Percentiles rank a stretch among this genome's conserved stretches.
phyloP scores from a whole-genome alignment of 2,329 filamentous ascomycete species.

The Monilinia vaccinii-corymbosi region DNA sequence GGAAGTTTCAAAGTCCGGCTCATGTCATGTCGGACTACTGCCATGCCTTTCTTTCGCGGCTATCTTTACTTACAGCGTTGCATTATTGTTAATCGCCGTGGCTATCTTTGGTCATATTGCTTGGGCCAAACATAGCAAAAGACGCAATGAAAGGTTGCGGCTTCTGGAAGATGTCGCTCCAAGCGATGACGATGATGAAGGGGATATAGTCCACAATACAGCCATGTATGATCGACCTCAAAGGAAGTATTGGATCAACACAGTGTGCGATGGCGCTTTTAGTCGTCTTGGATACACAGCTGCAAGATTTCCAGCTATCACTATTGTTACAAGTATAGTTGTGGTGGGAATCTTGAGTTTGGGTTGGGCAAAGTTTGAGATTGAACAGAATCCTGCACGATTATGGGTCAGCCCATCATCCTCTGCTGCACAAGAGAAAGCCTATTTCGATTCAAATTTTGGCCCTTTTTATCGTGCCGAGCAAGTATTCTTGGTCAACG shows the following conservation, averaged over 20 bases:
- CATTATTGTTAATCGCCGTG: constrained; percentile 58
- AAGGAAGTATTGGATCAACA: constrained; percentile 75
- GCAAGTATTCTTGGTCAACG: constrained; percentile 89
- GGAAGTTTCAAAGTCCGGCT: constrained; percentile 56
- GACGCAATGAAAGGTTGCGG: constrained; percentile 73
- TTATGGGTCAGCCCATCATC: constrained; percentile 97
- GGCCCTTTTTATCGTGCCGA: constrained; percentile 93
- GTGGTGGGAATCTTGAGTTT: constrained; percentile 71
- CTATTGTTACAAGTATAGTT: constrained; percentile 67
- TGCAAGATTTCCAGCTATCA: constrained; percentile 75
- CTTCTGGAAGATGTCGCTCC: constrained; percentile 75
- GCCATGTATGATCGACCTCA: constrained; percentile 73
- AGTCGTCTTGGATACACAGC: constrained; percentile 70
- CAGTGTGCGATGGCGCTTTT: constrained; percentile 71
- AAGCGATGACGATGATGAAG: constrained; percentile 92
- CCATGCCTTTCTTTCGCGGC: constrained; percentile 91
- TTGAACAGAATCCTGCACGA: constrained; percentile 83
- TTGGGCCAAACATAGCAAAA: constrained; percentile 63
- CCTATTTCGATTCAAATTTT: constrained; percentile 87
- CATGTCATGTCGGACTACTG: constrained; percentile 77
- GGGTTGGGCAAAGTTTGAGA: constrained; percentile 80
- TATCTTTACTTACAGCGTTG: constrained; percentile 72
- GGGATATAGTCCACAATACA: constrained; percentile 67
- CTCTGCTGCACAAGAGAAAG: constrained; percentile 82
- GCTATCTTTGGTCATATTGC: constrained; percentile 65